Evolutionary conservation across 2,329 filamentous ascomycete species (phyloP).

Genomic region (Knufia petricola): DNA sequence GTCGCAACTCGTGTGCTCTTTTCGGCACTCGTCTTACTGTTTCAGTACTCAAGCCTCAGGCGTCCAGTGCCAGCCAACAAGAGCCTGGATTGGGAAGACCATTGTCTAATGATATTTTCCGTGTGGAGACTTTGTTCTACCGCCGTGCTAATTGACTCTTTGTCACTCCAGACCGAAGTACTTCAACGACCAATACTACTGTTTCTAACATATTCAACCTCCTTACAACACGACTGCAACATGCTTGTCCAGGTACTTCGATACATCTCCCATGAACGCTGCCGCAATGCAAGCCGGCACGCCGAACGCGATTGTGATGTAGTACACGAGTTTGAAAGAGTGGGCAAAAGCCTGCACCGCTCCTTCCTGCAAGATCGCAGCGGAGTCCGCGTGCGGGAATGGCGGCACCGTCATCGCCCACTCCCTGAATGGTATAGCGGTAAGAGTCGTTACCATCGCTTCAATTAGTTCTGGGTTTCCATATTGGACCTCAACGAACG

Average conservation of each 20-base stretch:
- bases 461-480: neutral
- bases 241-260: slow-evolving; percentile 28
- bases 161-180: too few species aligned
- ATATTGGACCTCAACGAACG: slow-evolving; percentile 3
- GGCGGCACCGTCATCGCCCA: neutral
- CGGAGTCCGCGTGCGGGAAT: neutral
- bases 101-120: too few species aligned
- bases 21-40: too few species aligned
- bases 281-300: slow-evolving; percentile 5
- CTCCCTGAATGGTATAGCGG: neutral
- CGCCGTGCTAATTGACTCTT: too few species aligned
- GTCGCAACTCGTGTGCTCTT: too few species aligned
- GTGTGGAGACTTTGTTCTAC: too few species aligned
- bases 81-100: too few species aligned
- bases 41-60: too few species aligned
- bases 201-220: too few species aligned
- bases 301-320: slow-evolving; percentile 10
- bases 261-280: slow-evolving; percentile 4
- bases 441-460: neutral
- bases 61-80: too few species aligned
- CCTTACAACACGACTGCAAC: neutral
- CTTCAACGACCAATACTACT: too few species aligned
- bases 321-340: slow-evolving; percentile 2
- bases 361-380: neutral
- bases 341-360: neutral